phyloP scores from a whole-genome alignment of 2,329 filamentous ascomycete species.

The Cladosporium sp. region DNA sequence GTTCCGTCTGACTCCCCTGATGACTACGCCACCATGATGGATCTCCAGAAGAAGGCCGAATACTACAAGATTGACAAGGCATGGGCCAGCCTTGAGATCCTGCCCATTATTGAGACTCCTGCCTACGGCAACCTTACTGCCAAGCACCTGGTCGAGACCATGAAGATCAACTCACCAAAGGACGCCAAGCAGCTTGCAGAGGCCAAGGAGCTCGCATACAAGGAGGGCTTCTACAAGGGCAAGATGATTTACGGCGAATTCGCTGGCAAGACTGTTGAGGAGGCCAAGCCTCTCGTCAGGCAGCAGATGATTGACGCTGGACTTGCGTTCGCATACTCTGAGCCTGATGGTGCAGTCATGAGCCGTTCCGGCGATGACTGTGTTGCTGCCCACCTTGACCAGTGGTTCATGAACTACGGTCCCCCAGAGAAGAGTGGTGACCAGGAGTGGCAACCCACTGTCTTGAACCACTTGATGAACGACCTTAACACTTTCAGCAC shows the following conservation, averaged over 20 bases:
- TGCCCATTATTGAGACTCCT: constrained; percentile 86
- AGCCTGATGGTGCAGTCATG: constrained; percentile 85
- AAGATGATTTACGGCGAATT: constrained; percentile 84
- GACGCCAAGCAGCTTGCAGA: constrained; percentile 85
- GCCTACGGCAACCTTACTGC: constrained; percentile 82
- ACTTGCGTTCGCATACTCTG: constrained; percentile 85
- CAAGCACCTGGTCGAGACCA: constrained; percentile 76
- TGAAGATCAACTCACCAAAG: constrained; percentile 97
- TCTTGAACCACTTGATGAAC: constrained; percentile 66
- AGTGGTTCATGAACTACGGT: constrained; percentile 98
- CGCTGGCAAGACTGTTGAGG: constrained; percentile 79
- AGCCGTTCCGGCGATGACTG: constrained; percentile 89
- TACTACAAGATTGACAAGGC: constrained; percentile 96
- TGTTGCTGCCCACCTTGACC: constrained; percentile 86
- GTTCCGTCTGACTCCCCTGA: constrained; percentile 96
- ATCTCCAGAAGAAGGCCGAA: constrained; percentile 90
- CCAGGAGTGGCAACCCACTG: constrained; percentile 70
- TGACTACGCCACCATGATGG: constrained; percentile 83
- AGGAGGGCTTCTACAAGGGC: constrained; percentile 95
- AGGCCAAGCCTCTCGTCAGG: constrained; percentile 80
- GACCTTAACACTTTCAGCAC: constrained; percentile 74
- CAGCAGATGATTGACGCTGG: constrained; percentile 71
- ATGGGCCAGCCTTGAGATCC: constrained; percentile 87
- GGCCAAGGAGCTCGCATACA: constrained; percentile 95
- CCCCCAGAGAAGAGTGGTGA: constrained; percentile 60